Conservation (phyloP, 257 asterid species). For the Penstemon eatonii region DNA sequence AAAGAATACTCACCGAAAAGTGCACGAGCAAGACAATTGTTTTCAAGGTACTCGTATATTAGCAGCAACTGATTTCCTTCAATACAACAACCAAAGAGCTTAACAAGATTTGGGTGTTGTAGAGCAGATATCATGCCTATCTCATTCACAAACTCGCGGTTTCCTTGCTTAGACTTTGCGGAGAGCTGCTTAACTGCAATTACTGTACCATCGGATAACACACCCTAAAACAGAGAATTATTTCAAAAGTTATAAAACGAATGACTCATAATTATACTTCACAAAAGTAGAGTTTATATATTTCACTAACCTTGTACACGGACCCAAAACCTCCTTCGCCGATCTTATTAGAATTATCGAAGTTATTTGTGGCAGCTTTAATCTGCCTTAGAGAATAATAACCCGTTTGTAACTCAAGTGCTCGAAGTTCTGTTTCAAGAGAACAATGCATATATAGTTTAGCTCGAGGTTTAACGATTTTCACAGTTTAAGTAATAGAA, state of each 20-base stretch:
- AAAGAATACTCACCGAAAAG: conserved; percentile 50
- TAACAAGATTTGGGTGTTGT: conserved; percentile 23
- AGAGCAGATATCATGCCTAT: too few species aligned
- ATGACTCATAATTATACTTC: too few species aligned
- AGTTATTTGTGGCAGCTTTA: too few species aligned
- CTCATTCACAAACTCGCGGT: conserved; percentile 41
- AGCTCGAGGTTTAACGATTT: too few species aligned
- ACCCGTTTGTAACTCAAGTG: conserved; percentile 56
- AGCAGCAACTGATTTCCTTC: conserved; percentile 65
- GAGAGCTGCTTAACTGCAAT: conserved; percentile 72
- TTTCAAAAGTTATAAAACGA: too few species aligned
- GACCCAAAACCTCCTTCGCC: too few species aligned
- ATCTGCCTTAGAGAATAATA: conserved; percentile 26
- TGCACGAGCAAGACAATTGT: conserved; percentile 74
- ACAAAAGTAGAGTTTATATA: too few species aligned
- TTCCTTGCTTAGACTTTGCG: conserved; percentile 68
- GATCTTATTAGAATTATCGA: too few species aligned
- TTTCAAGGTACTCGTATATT: conserved; percentile 70
- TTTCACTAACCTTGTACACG: too few species aligned
- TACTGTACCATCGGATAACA: conserved; percentile 55
- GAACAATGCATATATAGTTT: neutral
- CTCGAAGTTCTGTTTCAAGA: conserved; percentile 45
- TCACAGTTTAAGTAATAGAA: too few species aligned
- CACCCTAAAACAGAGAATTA: conserved; percentile 39
- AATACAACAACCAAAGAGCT: conserved; percentile 72